These are phyloP conservation scores for Suhomyces kunorum DNA, from an alignment of 1,139 yeast genomes.

Conservation along the genomic window DNA sequence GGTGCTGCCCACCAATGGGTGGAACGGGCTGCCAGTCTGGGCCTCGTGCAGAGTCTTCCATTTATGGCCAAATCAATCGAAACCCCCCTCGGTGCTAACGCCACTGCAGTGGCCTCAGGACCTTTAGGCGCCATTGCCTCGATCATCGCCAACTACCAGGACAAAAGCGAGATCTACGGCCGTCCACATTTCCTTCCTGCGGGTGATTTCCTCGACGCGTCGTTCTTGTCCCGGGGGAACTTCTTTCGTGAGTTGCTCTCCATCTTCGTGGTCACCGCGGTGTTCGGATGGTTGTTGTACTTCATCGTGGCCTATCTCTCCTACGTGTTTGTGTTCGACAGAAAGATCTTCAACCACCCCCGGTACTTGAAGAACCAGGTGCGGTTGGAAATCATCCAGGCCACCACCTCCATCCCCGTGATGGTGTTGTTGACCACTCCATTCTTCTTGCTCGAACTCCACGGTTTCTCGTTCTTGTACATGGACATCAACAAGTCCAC, in stretches of 20 bases:
- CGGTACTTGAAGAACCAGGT: slow-evolving; percentile 93
- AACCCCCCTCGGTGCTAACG: slow-evolving; percentile 5
- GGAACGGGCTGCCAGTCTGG: slow-evolving; percentile 13
- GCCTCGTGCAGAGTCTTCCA: slow-evolving; percentile 8
- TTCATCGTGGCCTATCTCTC: slow-evolving; percentile 74
- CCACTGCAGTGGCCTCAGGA: slow-evolving; percentile 17
- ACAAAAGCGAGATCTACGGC: slow-evolving; percentile 43
- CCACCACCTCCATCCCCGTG: slow-evolving; percentile 76
- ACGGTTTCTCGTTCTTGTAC: slow-evolving; percentile 80
- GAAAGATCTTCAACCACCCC: slow-evolving; percentile 90
- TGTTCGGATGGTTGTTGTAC: slow-evolving; percentile 85
- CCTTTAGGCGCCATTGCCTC: slow-evolving; percentile 22
- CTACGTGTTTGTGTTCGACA: slow-evolving; percentile 78
- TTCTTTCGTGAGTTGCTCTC: slow-evolving; percentile 68
- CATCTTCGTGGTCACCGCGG: slow-evolving; percentile 66
- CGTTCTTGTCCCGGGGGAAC: slow-evolving; percentile 71
- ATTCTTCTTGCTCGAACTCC: slow-evolving; percentile 81
- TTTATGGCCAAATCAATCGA: slow-evolving; percentile 1
- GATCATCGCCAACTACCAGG: slow-evolving; percentile 30
- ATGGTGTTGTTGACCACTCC: slow-evolving; percentile 89
- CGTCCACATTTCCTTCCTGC: slow-evolving; percentile 42
- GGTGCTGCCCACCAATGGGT: slow-evolving; percentile 26
- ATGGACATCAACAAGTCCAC: slow-evolving; percentile 61
- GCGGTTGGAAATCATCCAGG: slow-evolving; percentile 75
- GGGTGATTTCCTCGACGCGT: slow-evolving; percentile 55